Evolutionary conservation across 345 rosid genomes (phyloP), one percentile per base, ranked within the genome.

Genomic region (Raphanus sativus): DNA sequence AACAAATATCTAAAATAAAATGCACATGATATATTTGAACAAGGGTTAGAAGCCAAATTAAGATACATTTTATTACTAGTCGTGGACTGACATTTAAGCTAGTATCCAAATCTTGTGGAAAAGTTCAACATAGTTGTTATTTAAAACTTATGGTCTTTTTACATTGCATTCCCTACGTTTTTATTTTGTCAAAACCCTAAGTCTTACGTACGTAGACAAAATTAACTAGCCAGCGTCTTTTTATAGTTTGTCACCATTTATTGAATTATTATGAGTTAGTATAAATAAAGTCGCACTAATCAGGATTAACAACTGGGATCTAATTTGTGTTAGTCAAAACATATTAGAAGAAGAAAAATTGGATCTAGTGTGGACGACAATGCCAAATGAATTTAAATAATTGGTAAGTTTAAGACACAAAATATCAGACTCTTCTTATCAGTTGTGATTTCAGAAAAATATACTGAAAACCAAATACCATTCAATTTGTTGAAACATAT

Each of bases 181-280:
- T 13, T 3, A 11, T 64, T 48, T 60, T 10, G 52, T 60, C 74
- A 75, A 75, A 75, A 68, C 74, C 79, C 79, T 75, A 75, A 75
- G 67, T 67, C 48, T 2, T 40, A 40, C 48, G 10, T 33, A 66
- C 25, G 45, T 28, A 75, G 72, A 66, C 59, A 28, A 66, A 61
- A 66, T 21, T 21, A 21, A 21, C 30, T 66, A 58, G 72, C 32
- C 69, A 7, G 4, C 21, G n/a, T 66, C 65, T 6, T 60, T 38
- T n/a, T 29, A 61, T 61, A 61, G 3, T 16, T 5, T 62, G 26
- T 42, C 71, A 58, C 28, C 11, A 29, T 40, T 29, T 28, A 58
- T 66, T 75, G 48, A 65, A 75, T 16, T 28, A 11, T 66, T 8
- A 42, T 21, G 48, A 40, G 34, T 75, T 59, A 59, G 16, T 58